Conservation (phyloP, 306 rosid genomes). For the Prunus armeniaca region DNA sequence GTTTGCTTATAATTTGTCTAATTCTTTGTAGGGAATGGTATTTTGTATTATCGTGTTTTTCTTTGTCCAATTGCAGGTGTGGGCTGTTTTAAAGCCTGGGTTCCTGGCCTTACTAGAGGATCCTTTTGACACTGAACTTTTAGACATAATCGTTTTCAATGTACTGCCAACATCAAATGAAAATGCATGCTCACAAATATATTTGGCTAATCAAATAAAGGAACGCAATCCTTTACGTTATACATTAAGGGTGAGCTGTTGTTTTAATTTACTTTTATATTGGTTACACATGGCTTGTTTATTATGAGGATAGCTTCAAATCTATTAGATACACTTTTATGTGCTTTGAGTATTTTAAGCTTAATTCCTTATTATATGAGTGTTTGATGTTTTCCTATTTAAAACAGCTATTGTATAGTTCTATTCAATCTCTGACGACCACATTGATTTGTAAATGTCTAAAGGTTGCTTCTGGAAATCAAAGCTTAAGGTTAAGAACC, state of each 20-base stretch:
- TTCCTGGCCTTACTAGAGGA: constrained; percentile 48
- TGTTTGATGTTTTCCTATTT: neutral
- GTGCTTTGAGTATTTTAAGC: neutral
- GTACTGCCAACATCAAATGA: constrained; percentile 27
- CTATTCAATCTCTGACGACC: neutral
- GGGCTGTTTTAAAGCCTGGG: constrained; percentile 57
- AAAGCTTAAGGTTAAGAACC: constrained; percentile 36
- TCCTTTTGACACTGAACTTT: constrained; percentile 39
- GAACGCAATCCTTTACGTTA: constrained; percentile 40
- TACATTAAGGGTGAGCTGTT: constrained; percentile 32
- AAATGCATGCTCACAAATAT: constrained; percentile 17
- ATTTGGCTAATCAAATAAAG: constrained; percentile 39
- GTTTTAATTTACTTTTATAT: neutral
- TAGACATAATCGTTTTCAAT: constrained; percentile 41
- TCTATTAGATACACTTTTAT: neutral
- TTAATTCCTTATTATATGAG: neutral
- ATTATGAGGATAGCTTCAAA: too few relatives aligned
- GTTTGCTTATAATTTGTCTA: neutral
- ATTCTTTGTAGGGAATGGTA: neutral
- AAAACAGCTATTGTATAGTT: neutral
- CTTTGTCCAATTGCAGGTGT: constrained; percentile 32
- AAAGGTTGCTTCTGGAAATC: constrained; percentile 42
- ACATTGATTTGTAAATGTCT: neutral
- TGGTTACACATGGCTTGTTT: neutral
- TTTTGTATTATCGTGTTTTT: neutral